Conservation (phyloP, 164 flowering plant genomes). For the Chloranthus sessilifolius region DNA sequence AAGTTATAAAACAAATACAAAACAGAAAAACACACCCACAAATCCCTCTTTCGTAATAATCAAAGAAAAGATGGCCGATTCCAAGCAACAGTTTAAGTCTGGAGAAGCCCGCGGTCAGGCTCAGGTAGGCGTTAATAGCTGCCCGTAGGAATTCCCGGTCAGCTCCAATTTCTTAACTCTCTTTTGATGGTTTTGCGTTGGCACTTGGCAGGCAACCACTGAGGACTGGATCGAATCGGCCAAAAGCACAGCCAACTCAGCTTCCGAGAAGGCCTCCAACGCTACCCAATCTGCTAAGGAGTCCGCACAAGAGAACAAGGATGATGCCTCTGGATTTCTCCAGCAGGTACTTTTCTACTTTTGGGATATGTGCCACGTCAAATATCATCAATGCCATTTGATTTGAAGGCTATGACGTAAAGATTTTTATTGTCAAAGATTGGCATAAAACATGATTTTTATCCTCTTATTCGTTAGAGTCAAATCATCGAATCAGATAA, state of each 20-base stretch:
- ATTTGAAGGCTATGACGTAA: neutral
- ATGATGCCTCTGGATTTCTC: conserved; percentile 31
- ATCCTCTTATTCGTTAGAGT: neutral
- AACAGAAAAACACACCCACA: neutral
- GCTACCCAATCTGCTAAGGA: conserved; percentile 23
- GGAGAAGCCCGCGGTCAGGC: conserved; percentile 12
- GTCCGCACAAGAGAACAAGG: conserved; percentile 22
- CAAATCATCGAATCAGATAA: no score
- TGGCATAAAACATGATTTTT: neutral
- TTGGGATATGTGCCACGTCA: no score
- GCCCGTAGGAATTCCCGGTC: neutral
- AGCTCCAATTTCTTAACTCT: neutral
- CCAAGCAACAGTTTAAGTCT: conserved; percentile 4
- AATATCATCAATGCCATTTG: neutral
- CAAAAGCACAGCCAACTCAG: conserved; percentile 24
- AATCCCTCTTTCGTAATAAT: neutral
- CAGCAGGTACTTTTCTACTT: conserved; percentile 34
- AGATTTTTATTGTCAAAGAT: no score
- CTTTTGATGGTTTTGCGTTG: neutral
- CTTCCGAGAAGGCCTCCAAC: conserved; percentile 20
- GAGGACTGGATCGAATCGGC: conserved; percentile 24
- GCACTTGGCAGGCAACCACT: conserved; percentile 24
- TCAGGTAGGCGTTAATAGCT: conserved; percentile 3
- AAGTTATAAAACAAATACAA: no score
- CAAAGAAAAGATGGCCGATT: conserved; percentile 3